Base-by-base conservation (phyloP, 495 filamentous ascomycete genomes). In the Neurospora sp. region DNA sequence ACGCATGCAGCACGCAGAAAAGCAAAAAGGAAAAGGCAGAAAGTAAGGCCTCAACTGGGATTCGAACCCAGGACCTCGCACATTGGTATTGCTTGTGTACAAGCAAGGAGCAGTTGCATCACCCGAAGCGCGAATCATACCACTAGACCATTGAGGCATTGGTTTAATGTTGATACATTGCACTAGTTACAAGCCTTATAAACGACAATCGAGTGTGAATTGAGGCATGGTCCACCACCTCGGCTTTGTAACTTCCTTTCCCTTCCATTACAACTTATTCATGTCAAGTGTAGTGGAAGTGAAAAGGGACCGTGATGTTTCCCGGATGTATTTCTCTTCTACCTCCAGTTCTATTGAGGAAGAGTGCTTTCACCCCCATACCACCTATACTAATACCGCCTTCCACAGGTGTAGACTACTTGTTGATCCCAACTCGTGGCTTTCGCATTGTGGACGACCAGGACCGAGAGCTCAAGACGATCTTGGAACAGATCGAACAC, bases 391-490 rank as follows among this genome's bases (percentile, higher is more conserved):
- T 62, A 62, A 62, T 31, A 31, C 12, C 23, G 3, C 6, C 54
- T 31, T 31, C 54, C 23, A 14, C 35, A 74, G 73, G 35, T 66
- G 11, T 11, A 37, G n/a, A n/a, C n/a, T n/a, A n/a, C 14, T 20
- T 74, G n/a, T 5, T 60, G 7, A 0, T 74, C 11, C 70, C 73
- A 20, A 23, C 42, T 14, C 37, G 40, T 18, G 44, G 70, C 5
- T 76, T 69, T 73, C 74, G 74, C 23, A 71, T 75, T 27, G 16
- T 77, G 39, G 76, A 80, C 71, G 72, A 71, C 0, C 37, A 60
- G 31, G 74, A 78, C 40, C 41, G 62, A 23, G 73, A 76, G n/a
- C 31, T 73, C 60, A 54, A 54, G 40, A 46, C 62, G 1, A 11
- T 75, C 1, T 8, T 80, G 39, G 11, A 54, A 8, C 76, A 76